phyloP scores from a whole-genome alignment of 176 grass and related monocot genomes.

The Bothriochloa decipiens region DNA sequence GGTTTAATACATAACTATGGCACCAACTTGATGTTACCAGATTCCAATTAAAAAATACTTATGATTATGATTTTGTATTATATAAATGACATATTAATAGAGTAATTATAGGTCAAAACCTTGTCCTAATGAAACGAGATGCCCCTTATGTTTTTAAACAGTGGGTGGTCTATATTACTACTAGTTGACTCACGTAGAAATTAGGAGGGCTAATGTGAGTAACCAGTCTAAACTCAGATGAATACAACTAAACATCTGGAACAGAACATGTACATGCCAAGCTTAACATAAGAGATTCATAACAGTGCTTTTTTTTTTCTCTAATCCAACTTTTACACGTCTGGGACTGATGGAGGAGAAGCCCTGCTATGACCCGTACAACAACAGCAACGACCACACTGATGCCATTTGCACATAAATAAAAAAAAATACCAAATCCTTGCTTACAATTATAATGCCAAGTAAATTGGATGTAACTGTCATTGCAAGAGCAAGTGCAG shows the following conservation, averaged over 20 bases:
- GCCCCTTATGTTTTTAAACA: background rate
- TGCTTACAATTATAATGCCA: slow-evolving; percentile 89
- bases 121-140: background rate
- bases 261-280: background rate
- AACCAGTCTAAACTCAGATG: slow-evolving; percentile 9
- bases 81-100: background rate
- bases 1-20: slow-evolving; percentile 4
- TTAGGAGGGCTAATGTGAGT: slow-evolving; percentile 1
- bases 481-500: slow-evolving; percentile 90
- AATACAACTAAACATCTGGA: slow-evolving; percentile 8
- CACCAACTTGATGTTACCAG: background rate
- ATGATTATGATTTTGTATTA: background rate
- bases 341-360: background rate
- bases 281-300: background rate
- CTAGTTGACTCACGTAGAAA: background rate
- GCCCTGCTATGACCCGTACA: too few relatives aligned
- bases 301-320: background rate
- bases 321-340: background rate
- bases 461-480: slow-evolving; percentile 87
- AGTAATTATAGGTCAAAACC: background rate
- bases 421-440: slow-evolving; percentile 1
- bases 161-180: background rate
- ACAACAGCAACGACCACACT: background rate
- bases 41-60: background rate
- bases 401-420: background rate